Percentiles rank a stretch among this genome's conserved stretches.
These are phyloP conservation scores for Penicillium desertorum DNA, from an alignment of 495 filamentous ascomycete species.

Conservation along the genomic window DNA sequence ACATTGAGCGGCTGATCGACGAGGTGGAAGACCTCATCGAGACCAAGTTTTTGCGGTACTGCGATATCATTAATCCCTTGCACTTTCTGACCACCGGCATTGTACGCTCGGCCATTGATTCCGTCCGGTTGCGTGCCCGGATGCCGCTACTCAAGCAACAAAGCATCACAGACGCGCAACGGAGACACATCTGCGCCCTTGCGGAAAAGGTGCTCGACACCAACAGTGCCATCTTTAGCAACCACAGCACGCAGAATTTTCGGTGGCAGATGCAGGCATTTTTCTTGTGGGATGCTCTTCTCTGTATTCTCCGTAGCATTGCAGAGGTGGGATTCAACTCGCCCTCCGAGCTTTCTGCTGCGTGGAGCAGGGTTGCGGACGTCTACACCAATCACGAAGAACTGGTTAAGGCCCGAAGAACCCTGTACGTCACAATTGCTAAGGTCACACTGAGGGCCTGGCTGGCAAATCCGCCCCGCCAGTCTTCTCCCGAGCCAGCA, in stretches of 20 bases:
- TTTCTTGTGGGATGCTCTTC: conserved; percentile 20
- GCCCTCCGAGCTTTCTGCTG: background rate
- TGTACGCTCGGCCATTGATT: conserved; percentile 18
- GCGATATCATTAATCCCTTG: conserved; percentile 58
- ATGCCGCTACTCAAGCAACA: conserved; percentile 14
- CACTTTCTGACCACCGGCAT: conserved; percentile 65
- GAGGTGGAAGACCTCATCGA: conserved; percentile 32
- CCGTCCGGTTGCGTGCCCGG: conserved; percentile 20
- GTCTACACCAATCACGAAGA: conserved; percentile 1
- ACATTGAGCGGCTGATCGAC: conserved; percentile 40
- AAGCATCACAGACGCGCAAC: conserved; percentile 9
- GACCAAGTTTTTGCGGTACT: conserved; percentile 52
- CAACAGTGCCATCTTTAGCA: conserved; percentile 4
- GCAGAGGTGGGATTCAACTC: conserved; percentile 17
- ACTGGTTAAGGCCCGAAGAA: background rate
- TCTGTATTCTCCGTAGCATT: conserved; percentile 17
- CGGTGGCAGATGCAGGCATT: conserved; percentile 18
- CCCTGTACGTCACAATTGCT: background rate
- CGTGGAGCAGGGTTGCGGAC: background rate
- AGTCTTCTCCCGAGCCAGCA: background rate
- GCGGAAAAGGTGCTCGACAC: conserved; percentile 27
- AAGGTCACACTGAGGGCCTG: background rate
- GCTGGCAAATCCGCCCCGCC: background rate
- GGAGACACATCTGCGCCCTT: conserved; percentile 18
- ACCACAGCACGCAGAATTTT: conserved; percentile 6